Percentiles rank a stretch among this genome's conserved stretches.
phyloP scores from a whole-genome alignment of 2,329 filamentous ascomycete genomes.

The Fusarium dimerum region DNA sequence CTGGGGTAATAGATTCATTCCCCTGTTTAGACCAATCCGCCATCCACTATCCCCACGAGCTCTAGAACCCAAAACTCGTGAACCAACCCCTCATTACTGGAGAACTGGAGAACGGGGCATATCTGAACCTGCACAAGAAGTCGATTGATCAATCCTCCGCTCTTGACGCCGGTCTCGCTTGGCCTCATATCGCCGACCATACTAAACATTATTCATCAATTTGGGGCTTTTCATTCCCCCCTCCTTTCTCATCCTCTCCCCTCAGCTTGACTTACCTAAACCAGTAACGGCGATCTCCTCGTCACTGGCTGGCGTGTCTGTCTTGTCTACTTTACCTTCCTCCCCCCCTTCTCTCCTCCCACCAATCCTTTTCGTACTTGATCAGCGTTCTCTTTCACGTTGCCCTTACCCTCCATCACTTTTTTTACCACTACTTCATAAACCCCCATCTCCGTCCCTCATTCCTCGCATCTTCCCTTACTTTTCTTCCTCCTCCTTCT shows the following conservation, averaged over 20 bases:
- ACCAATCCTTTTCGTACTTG: conserved; percentile 28
- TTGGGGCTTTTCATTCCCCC: conserved; percentile 14
- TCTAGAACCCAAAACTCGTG: too few relatives aligned
- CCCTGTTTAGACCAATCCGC: too few relatives aligned
- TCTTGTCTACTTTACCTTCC: not conserved
- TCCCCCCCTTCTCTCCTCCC: conserved; percentile 7
- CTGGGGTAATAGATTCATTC: too few relatives aligned
- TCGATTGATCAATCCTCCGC: conserved; percentile 4
- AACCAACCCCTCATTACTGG: too few relatives aligned
- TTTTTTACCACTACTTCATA: conserved; percentile 27
- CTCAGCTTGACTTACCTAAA: conserved; percentile 21
- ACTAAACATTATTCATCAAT: too few relatives aligned
- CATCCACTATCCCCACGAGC: too few relatives aligned
- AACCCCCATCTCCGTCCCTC: conserved; percentile 10
- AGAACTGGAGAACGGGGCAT: too few relatives aligned
- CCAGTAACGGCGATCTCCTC: conserved; percentile 29
- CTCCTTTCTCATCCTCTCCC: conserved; percentile 1
- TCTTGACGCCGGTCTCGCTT: conserved; percentile 21
- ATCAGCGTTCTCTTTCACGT: conserved; percentile 22
- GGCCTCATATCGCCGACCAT: conserved; percentile 16
- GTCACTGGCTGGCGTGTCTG: conserved; percentile 20
- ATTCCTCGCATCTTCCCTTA: conserved; percentile 9
- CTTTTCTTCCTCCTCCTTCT: conserved; percentile 50
- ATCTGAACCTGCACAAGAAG: conserved; percentile 7
- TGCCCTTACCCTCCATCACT: conserved; percentile 15